These are phyloP conservation scores for Plasmodium malariae DNA, from an alignment of 169 alveolate genomes.

Conservation along the genomic window DNA sequence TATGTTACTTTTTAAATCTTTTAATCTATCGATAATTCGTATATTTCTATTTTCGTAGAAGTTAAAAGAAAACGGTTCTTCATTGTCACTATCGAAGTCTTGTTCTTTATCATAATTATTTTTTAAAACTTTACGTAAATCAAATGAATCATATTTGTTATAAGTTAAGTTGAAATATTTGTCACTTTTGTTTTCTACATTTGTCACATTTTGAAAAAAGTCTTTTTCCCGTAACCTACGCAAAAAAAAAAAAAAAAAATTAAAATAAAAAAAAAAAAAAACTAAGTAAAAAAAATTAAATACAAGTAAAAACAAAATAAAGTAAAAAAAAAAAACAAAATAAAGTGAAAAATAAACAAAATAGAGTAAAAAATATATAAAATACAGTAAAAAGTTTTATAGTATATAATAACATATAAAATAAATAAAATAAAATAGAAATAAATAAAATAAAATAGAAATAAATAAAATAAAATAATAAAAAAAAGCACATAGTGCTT, in stretches of 20 bases:
- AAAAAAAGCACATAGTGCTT: background rate
- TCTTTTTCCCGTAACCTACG: slow-evolving; percentile 38
- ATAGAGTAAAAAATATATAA: background rate
- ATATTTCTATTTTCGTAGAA: slow-evolving; percentile 34
- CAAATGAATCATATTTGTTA: slow-evolving; percentile 67
- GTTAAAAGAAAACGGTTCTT: slow-evolving; percentile 53
- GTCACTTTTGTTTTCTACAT: slow-evolving; percentile 28
- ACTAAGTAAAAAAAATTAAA: too few relatives aligned
- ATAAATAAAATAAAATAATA: background rate
- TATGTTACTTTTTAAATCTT: slow-evolving; percentile 70
- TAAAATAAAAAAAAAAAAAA: slow-evolving; percentile 1
- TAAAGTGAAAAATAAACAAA: background rate
- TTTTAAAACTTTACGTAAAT: slow-evolving; percentile 47
- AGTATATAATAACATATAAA: too few relatives aligned
- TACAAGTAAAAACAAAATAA: too few relatives aligned
- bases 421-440: too few relatives aligned
- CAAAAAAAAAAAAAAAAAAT: background rate
- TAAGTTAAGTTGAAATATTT: slow-evolving; percentile 14
- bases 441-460: too few relatives aligned
- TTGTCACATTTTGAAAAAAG: slow-evolving; percentile 28
- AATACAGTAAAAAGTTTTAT: too few relatives aligned
- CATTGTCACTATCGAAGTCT: slow-evolving; percentile 38
- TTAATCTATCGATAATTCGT: slow-evolving; percentile 67
- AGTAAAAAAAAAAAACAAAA: too few relatives aligned
- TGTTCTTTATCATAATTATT: slow-evolving; percentile 46